Evolutionary conservation across 352 stramenopile species (phyloP).

Genomic region (Phytophthora citrophthora): DNA sequence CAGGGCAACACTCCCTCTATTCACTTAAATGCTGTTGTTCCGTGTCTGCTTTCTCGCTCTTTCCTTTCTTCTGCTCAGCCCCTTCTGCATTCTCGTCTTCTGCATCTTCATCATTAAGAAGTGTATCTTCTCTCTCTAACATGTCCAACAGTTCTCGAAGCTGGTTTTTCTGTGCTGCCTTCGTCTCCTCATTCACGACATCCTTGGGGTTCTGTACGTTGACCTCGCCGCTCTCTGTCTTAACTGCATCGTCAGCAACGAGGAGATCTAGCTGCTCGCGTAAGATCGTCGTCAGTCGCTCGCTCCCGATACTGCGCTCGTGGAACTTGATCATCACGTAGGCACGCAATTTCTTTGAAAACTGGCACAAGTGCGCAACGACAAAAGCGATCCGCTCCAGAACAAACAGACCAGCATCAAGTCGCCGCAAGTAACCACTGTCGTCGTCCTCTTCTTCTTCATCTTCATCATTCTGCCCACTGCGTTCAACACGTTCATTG

Average conservation of each 20-base stretch:
- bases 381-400: constrained; percentile 76
- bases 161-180: constrained; percentile 42
- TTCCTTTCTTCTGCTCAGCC: constrained; percentile 2
- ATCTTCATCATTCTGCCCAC: constrained; percentile 36
- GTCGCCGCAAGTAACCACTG: constrained; percentile 59
- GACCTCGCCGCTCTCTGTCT: constrained; percentile 1
- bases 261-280: constrained; percentile 70
- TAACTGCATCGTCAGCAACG: constrained; percentile 22
- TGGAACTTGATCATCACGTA: constrained; percentile 84
- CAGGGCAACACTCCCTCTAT: constrained; percentile 3
- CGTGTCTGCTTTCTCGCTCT: neutral
- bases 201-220: constrained; percentile 18
- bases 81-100: constrained; percentile 6
- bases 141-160: constrained; percentile 46
- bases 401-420: constrained; percentile 83
- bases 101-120: neutral
- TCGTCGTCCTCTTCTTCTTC: constrained; percentile 57
- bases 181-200: constrained; percentile 31
- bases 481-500: constrained; percentile 54
- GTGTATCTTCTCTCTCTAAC: constrained; percentile 27
- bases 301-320: constrained; percentile 67
- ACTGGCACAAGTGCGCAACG: constrained; percentile 63
- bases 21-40: constrained; percentile 9
- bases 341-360: constrained; percentile 66
- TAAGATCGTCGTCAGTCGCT: constrained; percentile 50